A percentile compares a stretch with the other conserved stretches of the same genome.
Evolutionary conservation across 2,329 filamentous ascomycete species (phyloP).

Genomic region (Ilyonectria robusta): DNA sequence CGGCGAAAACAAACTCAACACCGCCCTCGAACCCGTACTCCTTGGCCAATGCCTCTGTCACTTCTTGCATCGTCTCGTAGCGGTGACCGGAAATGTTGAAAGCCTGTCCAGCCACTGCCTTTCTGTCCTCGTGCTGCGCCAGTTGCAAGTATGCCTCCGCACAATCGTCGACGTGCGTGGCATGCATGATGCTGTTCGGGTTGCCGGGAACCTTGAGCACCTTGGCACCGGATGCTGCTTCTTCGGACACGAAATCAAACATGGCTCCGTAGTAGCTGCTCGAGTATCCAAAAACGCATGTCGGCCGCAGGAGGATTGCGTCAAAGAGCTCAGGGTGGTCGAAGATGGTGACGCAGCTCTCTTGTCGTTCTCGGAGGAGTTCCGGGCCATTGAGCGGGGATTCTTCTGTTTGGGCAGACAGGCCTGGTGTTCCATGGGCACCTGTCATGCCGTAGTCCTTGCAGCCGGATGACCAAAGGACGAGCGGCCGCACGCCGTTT

Average conservation of each 20-base stretch:
- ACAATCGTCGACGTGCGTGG: slow-evolving; percentile 65
- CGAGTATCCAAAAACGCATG: slow-evolving; percentile 61
- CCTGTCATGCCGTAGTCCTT: slow-evolving; percentile 62
- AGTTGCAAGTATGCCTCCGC: slow-evolving; percentile 63
- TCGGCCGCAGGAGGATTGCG: slow-evolving; percentile 60
- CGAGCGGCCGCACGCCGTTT: slow-evolving; percentile 55
- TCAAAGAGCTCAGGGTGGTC: slow-evolving; percentile 58
- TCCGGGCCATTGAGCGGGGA: slow-evolving; percentile 54
- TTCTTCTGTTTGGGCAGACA: slow-evolving; percentile 60
- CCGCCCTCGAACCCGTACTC: slow-evolving; percentile 58
- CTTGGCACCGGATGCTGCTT: slow-evolving; percentile 34
- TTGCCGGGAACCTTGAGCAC: slow-evolving; percentile 52
- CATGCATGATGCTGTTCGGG: slow-evolving; percentile 59
- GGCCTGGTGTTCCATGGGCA: slow-evolving; percentile 52
- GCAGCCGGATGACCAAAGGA: slow-evolving; percentile 64
- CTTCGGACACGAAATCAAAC: slow-evolving; percentile 53
- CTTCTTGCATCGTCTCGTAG: slow-evolving; percentile 61
- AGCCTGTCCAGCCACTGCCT: slow-evolving; percentile 53
- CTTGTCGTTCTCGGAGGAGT: slow-evolving; percentile 49
- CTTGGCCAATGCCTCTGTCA: slow-evolving; percentile 54
- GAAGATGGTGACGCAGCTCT: slow-evolving; percentile 50
- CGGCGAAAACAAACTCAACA: slow-evolving; percentile 42
- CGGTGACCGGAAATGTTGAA: slow-evolving; percentile 62
- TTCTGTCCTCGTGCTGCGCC: slow-evolving; percentile 53
- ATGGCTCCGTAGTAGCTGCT: slow-evolving; percentile 60